Evolutionary conservation across 495 filamentous ascomycete species (phyloP), one percentile per base, ranked within the genome.

Genomic region (Wilcoxina mikolae): DNA sequence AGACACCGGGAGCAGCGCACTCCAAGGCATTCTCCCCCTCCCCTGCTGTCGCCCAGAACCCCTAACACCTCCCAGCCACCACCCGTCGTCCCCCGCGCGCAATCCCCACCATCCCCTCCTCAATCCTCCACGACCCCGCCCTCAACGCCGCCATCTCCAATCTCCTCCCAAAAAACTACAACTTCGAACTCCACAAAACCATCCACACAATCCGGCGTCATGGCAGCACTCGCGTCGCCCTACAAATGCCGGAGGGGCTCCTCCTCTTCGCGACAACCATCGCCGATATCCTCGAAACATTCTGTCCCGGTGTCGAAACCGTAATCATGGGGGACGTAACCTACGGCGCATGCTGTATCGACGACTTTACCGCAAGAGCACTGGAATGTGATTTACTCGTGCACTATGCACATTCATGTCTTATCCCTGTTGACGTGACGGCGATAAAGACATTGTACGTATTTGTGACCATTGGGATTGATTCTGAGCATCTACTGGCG

Each of bases 241-340:
- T 99, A 15, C 91, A 99, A 65, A 94, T 99, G 75, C 91, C 91
- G 22, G 93, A 96, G 65, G 91, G 91, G 5, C 78, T 99, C 0
- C 79, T 96, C 25, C 75, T 99, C 23, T 99, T 96, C 67, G 93
- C 91, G 25, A 95, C 91, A 43, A 96, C 91, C 17, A 94, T 99
- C 53, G 93, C 93, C 2, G 91, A 99, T 69, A 99, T 96, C 69
- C 73, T 99, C 29, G 87, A 85, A 10, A 80, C 84, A 58, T 99
- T 99, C 73, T 99, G 91, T 68, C 81, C 87, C 0, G 87, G 85
- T 2, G 81, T 80, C 38, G 83, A 90, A 62, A 95, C 93, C 0
- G 72, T 95, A 15, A 96, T 99, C 67, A 96, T 99, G 91, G 91
- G 93, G 48, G 91, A 99, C 60, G 91, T 99, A 24, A 99, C 91